Evolutionary conservation across 805 yeast species (phyloP).

Genomic region (Lachancea sp.): DNA sequence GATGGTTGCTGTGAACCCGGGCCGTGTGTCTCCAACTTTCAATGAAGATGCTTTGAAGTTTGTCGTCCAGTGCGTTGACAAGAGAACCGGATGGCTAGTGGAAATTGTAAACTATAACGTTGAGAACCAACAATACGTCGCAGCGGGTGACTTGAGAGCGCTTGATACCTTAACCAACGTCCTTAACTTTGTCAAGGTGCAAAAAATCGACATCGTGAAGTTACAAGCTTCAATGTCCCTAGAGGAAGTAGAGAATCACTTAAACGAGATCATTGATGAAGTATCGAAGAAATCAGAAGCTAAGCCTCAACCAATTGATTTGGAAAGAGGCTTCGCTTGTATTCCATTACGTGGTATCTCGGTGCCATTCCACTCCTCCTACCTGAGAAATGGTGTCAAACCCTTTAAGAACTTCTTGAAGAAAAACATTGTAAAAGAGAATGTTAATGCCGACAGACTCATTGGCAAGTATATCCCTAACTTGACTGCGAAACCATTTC

Average conservation of each 20-base stretch:
- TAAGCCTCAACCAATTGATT: conserved; percentile 93
- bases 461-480: conserved; percentile 96
- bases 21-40: conserved; percentile 83
- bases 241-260: conserved; percentile 84
- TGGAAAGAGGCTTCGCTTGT: conserved; percentile 97
- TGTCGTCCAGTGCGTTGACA: conserved; percentile 82
- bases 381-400: conserved; percentile 95
- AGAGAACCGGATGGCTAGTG: conserved; percentile 84
- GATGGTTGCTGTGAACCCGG: conserved; percentile 98
- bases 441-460: conserved; percentile 90
- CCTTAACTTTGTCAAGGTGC: conserved; percentile 84
- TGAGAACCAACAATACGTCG: conserved; percentile 95
- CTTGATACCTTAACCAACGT: conserved; percentile 91
- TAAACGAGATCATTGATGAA: conserved; percentile 81
- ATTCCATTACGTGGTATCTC: conserved; percentile 97
- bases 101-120: conserved; percentile 98
- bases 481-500: conserved; percentile 95
- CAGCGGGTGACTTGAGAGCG: conserved; percentile 97
- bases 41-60: conserved; percentile 89
- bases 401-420: conserved; percentile 97
- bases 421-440: conserved; percentile 91
- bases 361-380: conserved; percentile 99
- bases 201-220: conserved; percentile 88
- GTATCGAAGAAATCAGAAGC: conserved; percentile 73
- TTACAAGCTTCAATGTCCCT: conserved; percentile 74